Base-by-base conservation (phyloP, 768 basidiomycete genomes). In the Lyophyllum semitale region DNA sequence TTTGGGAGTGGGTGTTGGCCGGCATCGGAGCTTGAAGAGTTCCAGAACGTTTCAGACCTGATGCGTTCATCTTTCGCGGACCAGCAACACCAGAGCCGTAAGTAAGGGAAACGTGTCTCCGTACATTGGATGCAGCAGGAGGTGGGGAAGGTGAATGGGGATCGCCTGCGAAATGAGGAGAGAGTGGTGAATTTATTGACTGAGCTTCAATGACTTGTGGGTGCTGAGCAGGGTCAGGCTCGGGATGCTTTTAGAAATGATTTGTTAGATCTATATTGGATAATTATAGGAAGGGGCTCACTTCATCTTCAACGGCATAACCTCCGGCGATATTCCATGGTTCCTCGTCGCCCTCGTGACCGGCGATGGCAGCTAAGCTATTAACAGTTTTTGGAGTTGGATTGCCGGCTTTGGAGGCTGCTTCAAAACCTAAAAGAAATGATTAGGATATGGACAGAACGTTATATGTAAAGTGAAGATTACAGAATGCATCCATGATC, bases 311-410 rank as follows among this genome's bases (percentile, higher is more conserved):
- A 55, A 83, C 76, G 12, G 70, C 75, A 73, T 67, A 82, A 72
- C 71, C 77, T 30, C 78, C 81, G 37, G 84, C 84, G 40, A 79
- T 74, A 68, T 91, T 89, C 92, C 92, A 94, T 53, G 91, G 88
- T 59, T 93, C 91, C 67, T 94, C 91, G 57, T 92, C 91, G 61
- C 87, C 90, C 62, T 94, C 91, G 64, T 91, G 88, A 38, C 90
- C 91, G 48, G 89, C 85, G 70, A 94, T 93, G 51, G 89, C 89
- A 32, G 88, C 83, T 50, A 94, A 83, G 68, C 89, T 93, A 64
- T 92, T 93, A 71, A 93, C 75, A 22, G 83, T 82, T 55, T 89
- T 85, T 30, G 88, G 87, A 23, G 89, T 88, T 59, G 80, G 66
- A 62, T 74, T 87, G 25, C 88, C 87, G 11, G 83, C 65, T 64